Base-by-base conservation (phyloP, 139 green algal genomes). In the Mychonastes homosphaera region DNA sequence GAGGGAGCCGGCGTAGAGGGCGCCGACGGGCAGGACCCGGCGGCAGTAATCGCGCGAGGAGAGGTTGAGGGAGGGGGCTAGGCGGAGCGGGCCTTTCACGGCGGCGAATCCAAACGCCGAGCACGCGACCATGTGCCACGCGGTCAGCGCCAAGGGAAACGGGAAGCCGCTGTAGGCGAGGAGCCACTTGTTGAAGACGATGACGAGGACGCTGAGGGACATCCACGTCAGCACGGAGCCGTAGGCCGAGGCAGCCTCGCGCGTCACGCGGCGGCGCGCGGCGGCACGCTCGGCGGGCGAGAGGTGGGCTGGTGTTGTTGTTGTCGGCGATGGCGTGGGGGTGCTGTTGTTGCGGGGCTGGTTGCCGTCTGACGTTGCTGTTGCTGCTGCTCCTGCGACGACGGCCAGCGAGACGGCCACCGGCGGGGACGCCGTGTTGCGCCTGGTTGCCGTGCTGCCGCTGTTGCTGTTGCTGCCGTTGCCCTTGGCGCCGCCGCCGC, bases 181-280 rank as follows among this genome's bases (percentile, higher is more conserved):
- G 2, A 97, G 60, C 74, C 81, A 96, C 51, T 96, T 96, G 75
- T 96, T 96, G 78, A 88, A 97, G 23, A 95, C 64, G 50, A 97
- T 97, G 54, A 97, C 84, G 2, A 64, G 56, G 15, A 74, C 72
- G 36, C 57, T 79, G 48, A 95, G 64, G 30, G 40, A 46, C 47
- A 94, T 92, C 88, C 88, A 95, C 18, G 89, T 59, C 10, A 73
- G 45, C 9, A 93, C 81, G 35, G 88, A 88, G 16, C 49, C 71
- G 63, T 89, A 91, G 24, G 76, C 69, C 9, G 40, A 43, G 23
- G 78, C 51, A 6, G 78, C 67, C 63, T 81, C 77, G 2, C 44
- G 21, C 16, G 49, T 12, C 5, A 64, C 44, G n/a, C n/a, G n/a
- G n/a, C n/a, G n/a, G n/a, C n/a, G n/a, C n/a, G n/a, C n/a, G n/a